A percentile compares a stretch with the other conserved stretches of the same genome.
Evolutionary conservation across 306 rosid genomes (phyloP).

Genomic region (Arachis hypogaea): DNA sequence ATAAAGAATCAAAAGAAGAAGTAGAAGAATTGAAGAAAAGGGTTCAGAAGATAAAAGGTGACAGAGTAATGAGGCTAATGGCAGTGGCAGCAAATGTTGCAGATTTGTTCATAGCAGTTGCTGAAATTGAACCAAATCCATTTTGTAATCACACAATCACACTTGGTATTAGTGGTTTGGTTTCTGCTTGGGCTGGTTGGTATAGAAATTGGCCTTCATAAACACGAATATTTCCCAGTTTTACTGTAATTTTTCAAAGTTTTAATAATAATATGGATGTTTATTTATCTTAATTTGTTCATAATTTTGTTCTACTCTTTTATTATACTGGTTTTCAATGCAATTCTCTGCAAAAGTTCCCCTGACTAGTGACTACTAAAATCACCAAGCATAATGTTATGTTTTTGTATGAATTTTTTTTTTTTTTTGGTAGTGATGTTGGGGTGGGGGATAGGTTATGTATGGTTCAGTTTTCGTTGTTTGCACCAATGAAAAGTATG

Average conservation of each 20-base stretch:
- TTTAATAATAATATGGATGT: constrained; percentile 1
- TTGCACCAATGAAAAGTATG: too few relatives aligned
- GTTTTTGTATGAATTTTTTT: too few relatives aligned
- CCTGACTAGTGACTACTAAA: too few relatives aligned
- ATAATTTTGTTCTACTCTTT: too few relatives aligned
- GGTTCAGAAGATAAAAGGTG: constrained; percentile 59
- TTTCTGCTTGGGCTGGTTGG: constrained; percentile 99
- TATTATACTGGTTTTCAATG: too few relatives aligned
- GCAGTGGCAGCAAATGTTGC: constrained; percentile 91
- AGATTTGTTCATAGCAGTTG: constrained; percentile 79
- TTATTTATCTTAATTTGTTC: neutral
- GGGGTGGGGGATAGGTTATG: too few relatives aligned
- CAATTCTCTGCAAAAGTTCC: too few relatives aligned
- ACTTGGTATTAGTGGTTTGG: constrained; percentile 94
- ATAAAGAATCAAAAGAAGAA: constrained; percentile 36
- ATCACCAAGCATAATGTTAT: too few relatives aligned
- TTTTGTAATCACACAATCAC: constrained; percentile 80
- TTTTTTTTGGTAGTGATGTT: too few relatives aligned
- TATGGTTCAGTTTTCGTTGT: too few relatives aligned
- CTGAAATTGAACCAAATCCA: constrained; percentile 92
- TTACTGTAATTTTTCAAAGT: constrained; percentile 34
- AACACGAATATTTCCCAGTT: neutral
- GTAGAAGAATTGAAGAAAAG: constrained; percentile 15
- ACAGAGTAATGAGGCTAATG: constrained; percentile 91
- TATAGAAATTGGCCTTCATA: constrained; percentile 93